These are phyloP conservation scores for Eucalyptus globulus DNA, from an alignment of 345 rosid species.

Conservation along the genomic window DNA sequence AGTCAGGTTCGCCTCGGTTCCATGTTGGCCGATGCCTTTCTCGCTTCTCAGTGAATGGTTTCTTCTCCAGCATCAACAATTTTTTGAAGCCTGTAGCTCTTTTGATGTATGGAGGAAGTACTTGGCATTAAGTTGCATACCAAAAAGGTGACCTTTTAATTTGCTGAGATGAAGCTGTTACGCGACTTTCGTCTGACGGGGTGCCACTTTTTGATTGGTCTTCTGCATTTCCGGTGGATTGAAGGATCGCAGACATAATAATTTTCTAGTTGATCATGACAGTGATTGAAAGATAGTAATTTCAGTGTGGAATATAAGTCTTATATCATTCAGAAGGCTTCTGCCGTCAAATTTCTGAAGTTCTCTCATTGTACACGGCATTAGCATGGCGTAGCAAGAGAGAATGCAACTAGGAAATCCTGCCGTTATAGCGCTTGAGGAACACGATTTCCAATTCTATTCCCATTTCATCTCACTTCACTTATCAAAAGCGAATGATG, in stretches of 20 bases:
- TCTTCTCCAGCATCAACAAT: not conserved
- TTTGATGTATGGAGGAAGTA: not conserved
- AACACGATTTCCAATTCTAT: not conserved
- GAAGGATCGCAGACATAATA: not conserved
- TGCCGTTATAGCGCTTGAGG: not conserved
- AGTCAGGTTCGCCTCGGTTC: slow-evolving; percentile 14
- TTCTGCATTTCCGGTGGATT: not conserved
- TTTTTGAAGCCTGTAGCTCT: not conserved
- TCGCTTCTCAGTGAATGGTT: not conserved
- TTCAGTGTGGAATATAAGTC: too few species aligned
- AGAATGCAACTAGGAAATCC: not conserved
- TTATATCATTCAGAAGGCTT: not conserved
- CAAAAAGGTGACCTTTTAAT: not conserved
- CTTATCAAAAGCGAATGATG: not conserved
- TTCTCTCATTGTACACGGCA: not conserved
- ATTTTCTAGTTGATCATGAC: not conserved
- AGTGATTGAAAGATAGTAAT: not conserved
- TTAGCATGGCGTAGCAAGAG: not conserved
- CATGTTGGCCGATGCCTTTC: slow-evolving; percentile 9
- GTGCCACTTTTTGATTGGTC: not conserved
- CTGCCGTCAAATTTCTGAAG: not conserved
- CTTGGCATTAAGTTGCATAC: not conserved
- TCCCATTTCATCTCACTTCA: not conserved
- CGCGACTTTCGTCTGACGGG: not conserved
- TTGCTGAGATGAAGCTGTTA: not conserved